Evolutionary conservation across 768 basidiomycete genomes (phyloP), one percentile per base, ranked within the genome.

Genomic region (Amanita jacksonii): DNA sequence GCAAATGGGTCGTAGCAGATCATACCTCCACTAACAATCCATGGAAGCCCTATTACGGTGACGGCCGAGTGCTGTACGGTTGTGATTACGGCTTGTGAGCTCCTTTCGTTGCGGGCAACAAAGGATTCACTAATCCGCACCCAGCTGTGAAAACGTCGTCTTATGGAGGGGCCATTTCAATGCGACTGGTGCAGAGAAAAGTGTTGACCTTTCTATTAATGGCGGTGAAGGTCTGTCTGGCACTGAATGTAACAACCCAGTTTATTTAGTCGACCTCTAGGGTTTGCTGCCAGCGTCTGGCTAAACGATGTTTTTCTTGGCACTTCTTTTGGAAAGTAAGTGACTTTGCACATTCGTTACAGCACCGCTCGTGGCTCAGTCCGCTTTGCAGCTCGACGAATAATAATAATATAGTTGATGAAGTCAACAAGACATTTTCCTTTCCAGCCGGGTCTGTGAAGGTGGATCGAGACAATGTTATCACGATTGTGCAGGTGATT

Each of bases 11-110:
- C 7, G 52, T 69, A 44, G 87, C 85, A 12, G 70, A 85, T 52
- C 79, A 79, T 48, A 83, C 71, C n/a, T 70, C 67, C 16, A 88
- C 88, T 22, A 85, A 84, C 51, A 79, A 81, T 45, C 81, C 83
- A 1, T 67, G 67, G 38, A 76, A 77, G 52, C 81, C 82, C 3
- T 65, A 73, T 48, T 85, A 82, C 50, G 84, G 84, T 1, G 82
- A 86, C 49, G 84, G 83, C 1, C 67, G 82, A 28, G 64, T 88
- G n/a, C 62, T 91, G 22, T 89, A 86, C 59, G 86, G 85, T 1
- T 89, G 86, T 54, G 88, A 90, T 59, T 91, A 91, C 58, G 83
- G 78, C 46, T 91, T 80, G 85, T 88, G 48, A 60, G 81, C 60
- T n/a, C 12, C 15, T 25, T 31, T 31, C 30, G 47, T 34, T 25